Percentiles rank a stretch among this genome's conserved stretches.
Conservation (phyloP, 1,284 basidiomycete species). For the Irpex sp. region DNA sequence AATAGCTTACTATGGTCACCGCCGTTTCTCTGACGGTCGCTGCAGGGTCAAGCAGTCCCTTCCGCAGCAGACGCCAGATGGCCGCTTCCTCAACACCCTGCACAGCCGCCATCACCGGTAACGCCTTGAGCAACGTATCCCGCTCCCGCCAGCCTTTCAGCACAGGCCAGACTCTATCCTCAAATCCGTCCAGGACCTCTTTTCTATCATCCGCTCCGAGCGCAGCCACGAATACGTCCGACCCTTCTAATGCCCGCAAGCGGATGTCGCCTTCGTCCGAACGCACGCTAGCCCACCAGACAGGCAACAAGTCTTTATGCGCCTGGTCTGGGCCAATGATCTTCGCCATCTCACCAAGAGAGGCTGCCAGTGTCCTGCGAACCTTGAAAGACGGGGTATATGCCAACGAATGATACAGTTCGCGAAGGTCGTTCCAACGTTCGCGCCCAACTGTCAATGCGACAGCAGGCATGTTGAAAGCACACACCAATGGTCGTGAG, state of each 20-base stretch:
- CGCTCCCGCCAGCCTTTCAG: constrained; percentile 84
- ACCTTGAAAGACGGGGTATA: constrained; percentile 60
- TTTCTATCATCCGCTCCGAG: constrained; percentile 49
- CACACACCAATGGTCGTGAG: constrained; percentile 82
- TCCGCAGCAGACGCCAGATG: constrained; percentile 49
- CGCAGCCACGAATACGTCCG: constrained; percentile 56
- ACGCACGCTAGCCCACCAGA: constrained; percentile 66
- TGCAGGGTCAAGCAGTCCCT: constrained; percentile 75
- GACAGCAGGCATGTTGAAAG: constrained; percentile 95
- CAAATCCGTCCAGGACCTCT: constrained; percentile 44
- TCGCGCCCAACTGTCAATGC: constrained; percentile 76
- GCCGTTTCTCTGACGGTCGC: constrained; percentile 84
- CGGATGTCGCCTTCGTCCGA: constrained; percentile 70
- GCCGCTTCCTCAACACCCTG: constrained; percentile 24
- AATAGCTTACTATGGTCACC: constrained; percentile 55
- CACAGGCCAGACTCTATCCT: constrained; percentile 48
- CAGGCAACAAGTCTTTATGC: constrained; percentile 65
- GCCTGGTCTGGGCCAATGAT: constrained; percentile 77
- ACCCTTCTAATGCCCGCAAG: constrained; percentile 62
- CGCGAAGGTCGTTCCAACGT: constrained; percentile 78
- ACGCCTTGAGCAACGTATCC: constrained; percentile 60
- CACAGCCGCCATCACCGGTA: constrained; percentile 37
- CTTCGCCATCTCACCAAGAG: constrained; percentile 86
- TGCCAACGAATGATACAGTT: constrained; percentile 66
- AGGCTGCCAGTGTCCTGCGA: constrained; percentile 78